phyloP scores from a whole-genome alignment of 495 filamentous ascomycete species.

The Lasiosphaeris hirsuta region DNA sequence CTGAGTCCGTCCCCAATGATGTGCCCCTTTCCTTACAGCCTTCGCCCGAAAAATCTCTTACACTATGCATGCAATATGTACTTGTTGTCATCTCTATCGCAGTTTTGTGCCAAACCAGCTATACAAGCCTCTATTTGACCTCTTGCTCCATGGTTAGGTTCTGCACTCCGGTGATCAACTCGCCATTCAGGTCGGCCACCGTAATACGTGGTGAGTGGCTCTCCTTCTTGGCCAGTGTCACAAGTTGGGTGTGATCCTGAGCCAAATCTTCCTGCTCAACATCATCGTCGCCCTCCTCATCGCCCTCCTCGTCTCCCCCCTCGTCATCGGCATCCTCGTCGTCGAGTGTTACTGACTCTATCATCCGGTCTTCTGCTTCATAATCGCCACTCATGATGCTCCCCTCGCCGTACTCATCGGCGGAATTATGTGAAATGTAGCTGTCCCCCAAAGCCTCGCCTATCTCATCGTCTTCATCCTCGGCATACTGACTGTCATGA shows the following conservation, averaged over 20 bases:
- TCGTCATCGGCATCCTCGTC: conserved; percentile 31
- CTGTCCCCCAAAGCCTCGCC: conserved; percentile 53
- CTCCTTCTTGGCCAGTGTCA: background rate
- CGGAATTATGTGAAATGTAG: conserved; percentile 56
- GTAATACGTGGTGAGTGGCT: conserved; percentile 12
- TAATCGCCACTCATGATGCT: conserved; percentile 40
- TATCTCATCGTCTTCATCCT: conserved; percentile 39
- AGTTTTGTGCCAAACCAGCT: background rate
- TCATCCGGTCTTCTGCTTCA: conserved; percentile 27
- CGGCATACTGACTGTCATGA: conserved; percentile 38
- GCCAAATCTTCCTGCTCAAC: conserved; percentile 43
- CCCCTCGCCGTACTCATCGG: conserved; percentile 46
- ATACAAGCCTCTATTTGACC: conserved; percentile 11
- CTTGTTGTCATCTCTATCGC: background rate
- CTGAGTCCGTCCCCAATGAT: too few relatives aligned
- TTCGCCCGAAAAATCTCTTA: too few relatives aligned
- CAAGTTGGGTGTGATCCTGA: conserved; percentile 31
- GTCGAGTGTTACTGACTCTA: conserved; percentile 27
- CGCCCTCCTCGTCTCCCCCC: conserved; percentile 36
- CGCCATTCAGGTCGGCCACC: conserved; percentile 41
- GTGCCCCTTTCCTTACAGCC: too few relatives aligned
- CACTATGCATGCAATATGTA: background rate
- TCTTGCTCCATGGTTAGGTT: conserved; percentile 38
- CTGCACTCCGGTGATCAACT: conserved; percentile 50
- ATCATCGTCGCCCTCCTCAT: conserved; percentile 25